phyloP scores from a whole-genome alignment of 2,329 filamentous ascomycete genomes.

The Ambrosiella xylebori region DNA sequence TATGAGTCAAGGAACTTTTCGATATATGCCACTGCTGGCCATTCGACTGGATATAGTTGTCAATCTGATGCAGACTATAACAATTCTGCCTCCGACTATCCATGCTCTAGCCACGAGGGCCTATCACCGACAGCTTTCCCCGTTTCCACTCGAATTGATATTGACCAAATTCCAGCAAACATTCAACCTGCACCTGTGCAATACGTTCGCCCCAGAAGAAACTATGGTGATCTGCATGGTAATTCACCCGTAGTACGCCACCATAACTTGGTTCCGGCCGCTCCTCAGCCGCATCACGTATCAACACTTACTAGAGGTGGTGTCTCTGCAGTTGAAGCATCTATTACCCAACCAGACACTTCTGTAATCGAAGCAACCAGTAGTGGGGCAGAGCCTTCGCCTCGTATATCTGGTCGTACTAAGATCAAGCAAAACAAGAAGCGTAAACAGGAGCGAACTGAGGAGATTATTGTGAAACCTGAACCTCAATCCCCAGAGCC shows the following conservation, averaged over 20 bases:
- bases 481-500: slow-evolving; percentile 50
- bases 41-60: slow-evolving; percentile 4
- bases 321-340: slow-evolving; percentile 4
- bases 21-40: background rate
- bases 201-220: background rate
- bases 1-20: slow-evolving; percentile 4
- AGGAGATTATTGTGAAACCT: slow-evolving; percentile 40
- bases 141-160: slow-evolving; percentile 5
- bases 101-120: slow-evolving; percentile 2
- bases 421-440: slow-evolving; percentile 35
- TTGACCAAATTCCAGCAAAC: slow-evolving; percentile 10
- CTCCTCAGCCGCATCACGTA: slow-evolving; percentile 58
- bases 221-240: slow-evolving; percentile 15
- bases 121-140: background rate
- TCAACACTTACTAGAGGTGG: slow-evolving; percentile 28
- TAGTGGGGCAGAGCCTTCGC: slow-evolving; percentile 6
- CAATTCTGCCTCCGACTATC: background rate
- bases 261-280: slow-evolving; percentile 55
- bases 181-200: background rate
- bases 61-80: background rate
- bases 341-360: slow-evolving; percentile 15
- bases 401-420: slow-evolving; percentile 6
- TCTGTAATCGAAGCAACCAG: slow-evolving; percentile 1
- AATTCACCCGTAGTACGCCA: slow-evolving; percentile 46
- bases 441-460: slow-evolving; percentile 26